A percentile compares a stretch with the other conserved stretches of the same genome.
Evolutionary conservation across 345 rosid species (phyloP).

Genomic region (Eutrema yunnanense): DNA sequence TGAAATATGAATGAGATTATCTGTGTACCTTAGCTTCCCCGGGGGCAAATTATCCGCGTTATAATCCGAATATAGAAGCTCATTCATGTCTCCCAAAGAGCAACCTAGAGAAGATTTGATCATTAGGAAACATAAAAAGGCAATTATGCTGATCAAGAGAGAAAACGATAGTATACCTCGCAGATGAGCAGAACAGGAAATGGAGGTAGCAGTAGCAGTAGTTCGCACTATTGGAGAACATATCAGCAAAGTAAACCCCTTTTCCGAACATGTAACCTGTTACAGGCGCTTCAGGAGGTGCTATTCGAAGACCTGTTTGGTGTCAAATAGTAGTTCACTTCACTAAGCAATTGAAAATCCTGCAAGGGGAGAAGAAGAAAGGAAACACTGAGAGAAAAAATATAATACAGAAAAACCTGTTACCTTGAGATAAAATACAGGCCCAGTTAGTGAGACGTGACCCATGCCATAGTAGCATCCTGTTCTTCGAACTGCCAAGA

Average conservation of each 20-base stretch:
- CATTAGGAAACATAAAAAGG: not conserved
- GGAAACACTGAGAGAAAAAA: not conserved
- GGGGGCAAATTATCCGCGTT: slow-evolving; percentile 65
- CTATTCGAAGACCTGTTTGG: slow-evolving; percentile 75
- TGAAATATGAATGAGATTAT: slow-evolving; percentile 6
- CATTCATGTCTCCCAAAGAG: slow-evolving; percentile 78
- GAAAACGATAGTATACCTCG: slow-evolving; percentile 44
- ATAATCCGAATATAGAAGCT: slow-evolving; percentile 50
- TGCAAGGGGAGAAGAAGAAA: not conserved
- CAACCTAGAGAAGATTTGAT: slow-evolving; percentile 49
- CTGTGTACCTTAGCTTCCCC: slow-evolving; percentile 71
- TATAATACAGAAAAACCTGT: not conserved
- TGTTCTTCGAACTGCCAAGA: slow-evolving; percentile 58
- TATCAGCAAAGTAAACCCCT: slow-evolving; percentile 94
- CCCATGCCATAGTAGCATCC: slow-evolving; percentile 95
- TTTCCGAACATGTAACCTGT: slow-evolving; percentile 95
- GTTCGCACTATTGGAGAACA: slow-evolving; percentile 96
- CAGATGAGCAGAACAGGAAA: slow-evolving; percentile 61
- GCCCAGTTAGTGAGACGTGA: slow-evolving; percentile 93
- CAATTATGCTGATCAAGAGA: not conserved
- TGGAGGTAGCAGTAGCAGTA: slow-evolving; percentile 53
- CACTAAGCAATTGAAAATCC: not conserved
- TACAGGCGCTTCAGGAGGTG: slow-evolving; percentile 94
- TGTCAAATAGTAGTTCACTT: slow-evolving; percentile 10
- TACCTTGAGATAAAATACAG: slow-evolving; percentile 97